Base-by-base conservation (phyloP, 306 rosid genomes). In the Ochetophila trinervis region DNA sequence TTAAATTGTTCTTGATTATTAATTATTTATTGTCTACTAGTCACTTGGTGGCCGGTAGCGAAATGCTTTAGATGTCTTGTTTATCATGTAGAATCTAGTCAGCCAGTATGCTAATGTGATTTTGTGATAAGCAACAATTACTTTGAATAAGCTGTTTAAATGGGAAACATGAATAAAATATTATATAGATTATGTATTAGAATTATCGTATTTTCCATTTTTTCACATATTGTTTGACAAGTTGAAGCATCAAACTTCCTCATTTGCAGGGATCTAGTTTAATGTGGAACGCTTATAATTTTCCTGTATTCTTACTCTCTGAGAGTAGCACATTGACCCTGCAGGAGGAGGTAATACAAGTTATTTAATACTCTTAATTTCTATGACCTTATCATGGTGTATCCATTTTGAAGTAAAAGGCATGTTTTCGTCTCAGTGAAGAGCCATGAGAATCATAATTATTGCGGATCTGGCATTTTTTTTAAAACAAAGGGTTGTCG, bases 261-360 rank as follows among this genome's bases (percentile, higher is more conserved):
- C 53, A 32, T 72, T 62, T 79, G 67, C 89, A 91, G 97, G 97
- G 97, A 62, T 86, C 96, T 72, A 88, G 94, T 77, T 76, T 91
- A 58, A 86, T 91, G 93, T 81, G 89, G 97, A 84, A 84, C 12
- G 36, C 53, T 4, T 86, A 88, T 70, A 58, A 49, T 74, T 91
- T 88, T 81, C 97, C 97, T 35, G 88, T 84, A 64, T 91, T 91
- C 76, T 72, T 91, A 61, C 84, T 88, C 64, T 76, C 96, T 15
- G 84, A 82, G 47, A 83, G 77, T 76, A 69, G 89, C 80, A 71
- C 87, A 52, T 59, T 69, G 77, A 74, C 85, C 63, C 70, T 84
- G 72, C 78, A 76, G 56, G 84, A 91, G 92, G 96, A 91, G 92
- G 97, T 91, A 88, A 67, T 63, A 7, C 59, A 65, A 54, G 58